Base-by-base conservation (phyloP, 306 rosid genomes). In the Bauhinia variegata region DNA sequence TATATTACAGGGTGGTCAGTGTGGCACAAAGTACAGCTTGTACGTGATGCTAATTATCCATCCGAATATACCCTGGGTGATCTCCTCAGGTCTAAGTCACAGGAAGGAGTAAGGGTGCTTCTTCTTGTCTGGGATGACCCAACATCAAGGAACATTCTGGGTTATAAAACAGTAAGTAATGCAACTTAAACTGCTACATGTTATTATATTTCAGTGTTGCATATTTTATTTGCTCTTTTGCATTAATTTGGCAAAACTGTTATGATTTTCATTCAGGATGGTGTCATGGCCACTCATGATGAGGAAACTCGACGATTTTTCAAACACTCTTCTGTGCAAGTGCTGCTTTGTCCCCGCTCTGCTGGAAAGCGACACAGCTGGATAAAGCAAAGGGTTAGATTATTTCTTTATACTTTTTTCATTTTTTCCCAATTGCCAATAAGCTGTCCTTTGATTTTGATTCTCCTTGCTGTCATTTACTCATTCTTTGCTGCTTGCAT, bases 51-150 rank as follows among this genome's bases (percentile, higher is more conserved):
- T 72, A 68, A 72, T 54, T 10, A 28, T 33, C 71, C 79, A 49
- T 64, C 92, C 44, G 59, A 79, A n/a, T 56, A 12, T 65, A 77
- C 82, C 47, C 72, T 93, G 16, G 99, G 99, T 19, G 95, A 93
- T 18, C 85, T 93, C 68, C 79, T 93, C 66, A 86, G 90, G 83
- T 43, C 89, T 12, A 93, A 88, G 82, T 93, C 99, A 28, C 89
- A 84, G 71, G 97, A 93, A 70, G 99, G 99, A 78, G 97, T 93
- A 60, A 85, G 99, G 55, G 99, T 93, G 79, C 86, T 93, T 79
- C 91, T 93, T 48, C 99, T 93, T 80, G 74, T 93, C 61, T 93
- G 99, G 99, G 99, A 93, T 72, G 99, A 93, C 63, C 99, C 97
- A 14, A 85, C 99, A 15, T 93, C 99, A 44, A 89, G 96, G 79